These are phyloP conservation scores for Cenchrus purpureus DNA, from an alignment of 176 grass and related monocot species.

Conservation along the genomic window DNA sequence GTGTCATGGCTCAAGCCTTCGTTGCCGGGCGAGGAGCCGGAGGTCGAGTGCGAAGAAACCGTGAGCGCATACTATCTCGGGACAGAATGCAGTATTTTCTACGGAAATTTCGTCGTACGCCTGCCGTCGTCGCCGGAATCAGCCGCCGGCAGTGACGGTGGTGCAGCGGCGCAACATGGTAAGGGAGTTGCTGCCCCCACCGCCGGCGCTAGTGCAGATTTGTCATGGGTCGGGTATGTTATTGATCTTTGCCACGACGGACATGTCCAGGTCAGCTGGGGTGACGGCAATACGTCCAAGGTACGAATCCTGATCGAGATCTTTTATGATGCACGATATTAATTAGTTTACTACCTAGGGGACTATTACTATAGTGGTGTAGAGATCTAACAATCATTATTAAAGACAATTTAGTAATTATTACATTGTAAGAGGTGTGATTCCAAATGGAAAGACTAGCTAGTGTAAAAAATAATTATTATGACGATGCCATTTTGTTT, in stretches of 20 bases:
- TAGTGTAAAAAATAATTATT: too few species aligned
- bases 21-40: background rate
- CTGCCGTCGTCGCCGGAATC: background rate
- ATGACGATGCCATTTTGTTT: too few species aligned
- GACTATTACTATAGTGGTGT: too few species aligned
- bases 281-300: background rate
- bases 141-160: background rate
- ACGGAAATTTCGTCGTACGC: background rate
- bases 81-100: background rate
- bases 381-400: too few species aligned
- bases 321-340: too few species aligned
- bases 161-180: background rate
- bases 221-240: background rate
- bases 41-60: background rate
- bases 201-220: background rate
- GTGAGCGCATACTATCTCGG: background rate
- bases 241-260: background rate
- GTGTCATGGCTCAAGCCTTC: background rate
- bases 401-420: too few species aligned
- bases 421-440: too few species aligned
- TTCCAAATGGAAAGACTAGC: too few species aligned
- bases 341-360: too few species aligned
- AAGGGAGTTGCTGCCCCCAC: background rate
- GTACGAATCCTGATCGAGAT: too few species aligned
- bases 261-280: background rate